Conservation (phyloP, 2,329 filamentous ascomycete species). For the Keithomyces neogunnii region DNA sequence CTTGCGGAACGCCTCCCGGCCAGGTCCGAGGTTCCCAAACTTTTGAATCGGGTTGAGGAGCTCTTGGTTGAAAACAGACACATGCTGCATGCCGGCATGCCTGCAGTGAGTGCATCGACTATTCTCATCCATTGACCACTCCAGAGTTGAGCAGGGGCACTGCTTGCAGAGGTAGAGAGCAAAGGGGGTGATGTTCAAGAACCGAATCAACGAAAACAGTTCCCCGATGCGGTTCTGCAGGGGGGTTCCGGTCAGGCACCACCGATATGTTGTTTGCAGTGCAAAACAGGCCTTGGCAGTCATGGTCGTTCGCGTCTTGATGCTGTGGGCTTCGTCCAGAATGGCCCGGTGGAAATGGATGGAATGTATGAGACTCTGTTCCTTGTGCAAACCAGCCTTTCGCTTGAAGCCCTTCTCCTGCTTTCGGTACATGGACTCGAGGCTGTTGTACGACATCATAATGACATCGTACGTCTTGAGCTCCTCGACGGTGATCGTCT, state of each 20-base stretch:
- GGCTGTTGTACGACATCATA: constrained; percentile 89
- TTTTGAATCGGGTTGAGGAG: constrained; percentile 74
- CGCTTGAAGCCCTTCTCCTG: constrained; percentile 85
- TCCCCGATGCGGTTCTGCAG: constrained; percentile 96
- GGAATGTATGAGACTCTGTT: constrained; percentile 70
- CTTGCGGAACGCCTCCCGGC: constrained; percentile 67
- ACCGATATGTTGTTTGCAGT: constrained; percentile 78
- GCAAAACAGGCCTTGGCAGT: constrained; percentile 95
- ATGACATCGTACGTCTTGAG: constrained; percentile 83
- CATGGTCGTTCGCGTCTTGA: constrained; percentile 82
- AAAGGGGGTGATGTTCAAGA: constrained; percentile 82
- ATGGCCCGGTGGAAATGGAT: constrained; percentile 87
- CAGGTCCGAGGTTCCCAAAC: constrained; percentile 51
- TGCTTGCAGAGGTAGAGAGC: constrained; percentile 89
- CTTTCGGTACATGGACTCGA: constrained; percentile 89
- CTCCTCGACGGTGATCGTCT: constrained; percentile 65
- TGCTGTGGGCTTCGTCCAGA: constrained; percentile 90
- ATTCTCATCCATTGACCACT: constrained; percentile 71
- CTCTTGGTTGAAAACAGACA: constrained; percentile 80
- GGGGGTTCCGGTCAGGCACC: constrained; percentile 92
- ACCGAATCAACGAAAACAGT: constrained; percentile 89
- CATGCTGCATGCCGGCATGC: constrained; percentile 34
- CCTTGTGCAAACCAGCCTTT: constrained; percentile 71
- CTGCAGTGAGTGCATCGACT: constrained; percentile 61
- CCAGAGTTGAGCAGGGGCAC: constrained; percentile 70